phyloP scores from a whole-genome alignment of 2,329 filamentous ascomycete species.

The Fusarium protoensiforme region DNA sequence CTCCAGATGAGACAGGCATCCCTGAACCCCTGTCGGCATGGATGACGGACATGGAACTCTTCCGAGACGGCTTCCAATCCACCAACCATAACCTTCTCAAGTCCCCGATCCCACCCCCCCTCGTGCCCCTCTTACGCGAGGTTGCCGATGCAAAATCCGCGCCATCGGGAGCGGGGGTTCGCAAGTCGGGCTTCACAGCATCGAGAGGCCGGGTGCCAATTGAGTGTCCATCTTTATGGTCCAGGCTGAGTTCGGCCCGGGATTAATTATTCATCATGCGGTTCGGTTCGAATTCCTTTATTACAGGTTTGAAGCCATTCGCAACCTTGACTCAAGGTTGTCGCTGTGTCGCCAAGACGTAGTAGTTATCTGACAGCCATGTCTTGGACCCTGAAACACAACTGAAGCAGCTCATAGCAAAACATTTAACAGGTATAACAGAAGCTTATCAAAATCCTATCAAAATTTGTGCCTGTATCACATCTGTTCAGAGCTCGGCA shows the following conservation, averaged over 20 bases:
- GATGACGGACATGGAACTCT: neutral
- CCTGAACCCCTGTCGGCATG: neutral
- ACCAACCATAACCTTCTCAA: neutral
- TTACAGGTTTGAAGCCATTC: neutral
- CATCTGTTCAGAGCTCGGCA: neutral
- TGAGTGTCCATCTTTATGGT: too few species aligned
- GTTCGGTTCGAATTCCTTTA: neutral
- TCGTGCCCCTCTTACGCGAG: constrained; percentile 14
- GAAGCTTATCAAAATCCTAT: neutral
- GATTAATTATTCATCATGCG: neutral
- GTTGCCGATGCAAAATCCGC: constrained; percentile 22
- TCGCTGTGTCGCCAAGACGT: neutral
- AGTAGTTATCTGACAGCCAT: neutral
- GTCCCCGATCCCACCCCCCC: neutral
- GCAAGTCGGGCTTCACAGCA: neutral
- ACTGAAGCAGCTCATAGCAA: neutral
- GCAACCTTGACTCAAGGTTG: too few species aligned
- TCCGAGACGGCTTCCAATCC: neutral
- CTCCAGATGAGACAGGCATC: neutral
- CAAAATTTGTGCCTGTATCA: neutral
- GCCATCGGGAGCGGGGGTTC: neutral
- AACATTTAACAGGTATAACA: neutral
- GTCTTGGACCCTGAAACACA: neutral
- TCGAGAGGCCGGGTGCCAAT: neutral
- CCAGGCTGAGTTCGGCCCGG: too few species aligned